These are phyloP conservation scores for Chlorophyllum brunneum DNA, from an alignment of 768 basidiomycete genomes.

Conservation along the genomic window DNA sequence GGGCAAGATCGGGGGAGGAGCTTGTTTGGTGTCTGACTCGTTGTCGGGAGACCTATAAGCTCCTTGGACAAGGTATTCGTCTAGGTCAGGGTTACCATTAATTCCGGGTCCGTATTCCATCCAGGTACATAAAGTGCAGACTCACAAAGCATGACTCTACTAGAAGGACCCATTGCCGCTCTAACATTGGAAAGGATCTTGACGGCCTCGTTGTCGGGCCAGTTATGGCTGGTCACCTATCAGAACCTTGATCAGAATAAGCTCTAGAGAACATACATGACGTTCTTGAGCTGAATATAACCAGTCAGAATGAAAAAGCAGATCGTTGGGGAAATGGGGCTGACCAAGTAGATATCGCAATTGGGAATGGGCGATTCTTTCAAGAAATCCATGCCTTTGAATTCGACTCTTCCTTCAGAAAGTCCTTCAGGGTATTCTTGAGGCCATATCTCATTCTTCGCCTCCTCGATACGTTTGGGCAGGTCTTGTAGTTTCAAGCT, in stretches of 20 bases:
- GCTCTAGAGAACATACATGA: conserved; percentile 20
- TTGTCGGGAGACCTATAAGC: conserved; percentile 13
- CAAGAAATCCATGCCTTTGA: conserved; percentile 34
- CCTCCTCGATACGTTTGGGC: conserved; percentile 22
- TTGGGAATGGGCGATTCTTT: conserved; percentile 27
- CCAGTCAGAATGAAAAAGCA: neutral
- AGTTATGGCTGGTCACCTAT: conserved; percentile 28
- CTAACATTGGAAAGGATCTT: conserved; percentile 31
- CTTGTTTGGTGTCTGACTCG: conserved; percentile 16
- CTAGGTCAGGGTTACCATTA: conserved; percentile 16
- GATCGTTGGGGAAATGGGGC: conserved; percentile 2
- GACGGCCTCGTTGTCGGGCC: conserved; percentile 31
- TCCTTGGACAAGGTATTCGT: conserved; percentile 33
- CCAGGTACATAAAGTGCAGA: neutral
- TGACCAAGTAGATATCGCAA: conserved; percentile 37
- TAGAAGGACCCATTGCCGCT: conserved; percentile 29
- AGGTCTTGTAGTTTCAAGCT: conserved; percentile 29
- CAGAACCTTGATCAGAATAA: neutral
- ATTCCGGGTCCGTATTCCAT: neutral
- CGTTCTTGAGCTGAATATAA: conserved; percentile 23
- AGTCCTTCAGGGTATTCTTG: conserved; percentile 28
- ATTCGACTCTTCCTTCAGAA: conserved; percentile 25
- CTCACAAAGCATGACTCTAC: conserved; percentile 35
- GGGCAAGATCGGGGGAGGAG: conserved; percentile 41
- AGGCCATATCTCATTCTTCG: conserved; percentile 26